phyloP scores from a whole-genome alignment of 208 protist genomes.

The Trichomonas gallinae region DNA sequence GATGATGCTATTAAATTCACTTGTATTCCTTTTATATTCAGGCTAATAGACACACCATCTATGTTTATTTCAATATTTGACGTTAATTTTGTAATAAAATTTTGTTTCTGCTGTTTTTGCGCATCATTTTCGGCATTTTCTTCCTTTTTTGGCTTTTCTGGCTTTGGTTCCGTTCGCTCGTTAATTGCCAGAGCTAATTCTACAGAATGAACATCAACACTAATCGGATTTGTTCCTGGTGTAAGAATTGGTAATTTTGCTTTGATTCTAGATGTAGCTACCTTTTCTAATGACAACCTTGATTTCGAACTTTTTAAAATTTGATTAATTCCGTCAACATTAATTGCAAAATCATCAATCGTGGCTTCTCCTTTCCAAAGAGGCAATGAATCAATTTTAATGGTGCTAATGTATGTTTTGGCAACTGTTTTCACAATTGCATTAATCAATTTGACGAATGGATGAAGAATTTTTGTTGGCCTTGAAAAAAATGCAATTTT shows the following conservation, averaged over 20 bases:
- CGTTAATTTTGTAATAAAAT: background rate
- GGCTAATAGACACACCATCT: background rate
- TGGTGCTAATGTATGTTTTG: background rate
- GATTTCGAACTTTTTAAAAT: background rate
- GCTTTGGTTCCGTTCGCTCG: background rate
- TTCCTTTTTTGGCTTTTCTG: background rate
- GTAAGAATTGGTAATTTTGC: background rate
- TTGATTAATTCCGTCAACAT: background rate
- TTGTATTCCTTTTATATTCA: background rate
- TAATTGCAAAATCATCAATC: background rate
- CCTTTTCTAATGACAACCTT: background rate
- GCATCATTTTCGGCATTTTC: background rate
- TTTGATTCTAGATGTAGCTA: background rate
- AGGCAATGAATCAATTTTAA: background rate
- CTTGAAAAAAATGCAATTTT: too few species aligned
- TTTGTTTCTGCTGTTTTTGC: background rate
- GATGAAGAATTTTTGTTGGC: background rate
- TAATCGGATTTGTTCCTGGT: background rate
- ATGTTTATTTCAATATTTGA: background rate
- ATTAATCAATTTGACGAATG: background rate
- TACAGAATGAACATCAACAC: background rate
- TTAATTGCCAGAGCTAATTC: background rate
- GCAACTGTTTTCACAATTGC: background rate
- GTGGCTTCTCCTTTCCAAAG: constrained; percentile 18
- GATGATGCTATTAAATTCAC: background rate